phyloP scores from a whole-genome alignment of 768 basidiomycete species.

The Suillus luteus region DNA sequence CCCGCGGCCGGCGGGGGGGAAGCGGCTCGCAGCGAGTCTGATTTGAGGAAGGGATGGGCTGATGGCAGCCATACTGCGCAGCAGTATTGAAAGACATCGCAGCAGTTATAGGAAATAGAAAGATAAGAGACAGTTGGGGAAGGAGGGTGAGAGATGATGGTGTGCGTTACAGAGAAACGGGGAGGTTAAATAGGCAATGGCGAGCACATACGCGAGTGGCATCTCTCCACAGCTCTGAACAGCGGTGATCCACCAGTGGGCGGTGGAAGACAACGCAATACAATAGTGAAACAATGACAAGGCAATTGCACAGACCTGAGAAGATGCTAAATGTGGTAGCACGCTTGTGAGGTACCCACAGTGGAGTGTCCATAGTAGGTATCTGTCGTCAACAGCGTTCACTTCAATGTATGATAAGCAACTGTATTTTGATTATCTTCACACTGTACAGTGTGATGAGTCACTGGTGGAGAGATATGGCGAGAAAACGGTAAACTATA shows the following conservation, averaged over 20 bases:
- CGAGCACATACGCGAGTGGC: neutral
- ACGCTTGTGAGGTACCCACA: neutral
- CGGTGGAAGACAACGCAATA: neutral
- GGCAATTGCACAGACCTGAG: neutral
- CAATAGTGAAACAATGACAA: neutral
- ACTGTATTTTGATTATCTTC: neutral
- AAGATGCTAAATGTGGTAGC: neutral
- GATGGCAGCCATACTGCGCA: neutral
- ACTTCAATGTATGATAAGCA: neutral
- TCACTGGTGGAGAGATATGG: neutral
- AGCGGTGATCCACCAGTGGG: neutral
- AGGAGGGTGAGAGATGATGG: neutral
- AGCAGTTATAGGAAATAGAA: neutral
- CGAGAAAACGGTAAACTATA: neutral
- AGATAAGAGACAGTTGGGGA: neutral
- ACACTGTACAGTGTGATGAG: constrained; percentile 2
- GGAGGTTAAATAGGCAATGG: neutral
- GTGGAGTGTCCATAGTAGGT: neutral
- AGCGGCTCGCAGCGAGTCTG: neutral
- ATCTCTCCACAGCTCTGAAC: neutral
- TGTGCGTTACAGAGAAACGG: neutral
- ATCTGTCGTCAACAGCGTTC: no score
- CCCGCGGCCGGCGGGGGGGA: neutral
- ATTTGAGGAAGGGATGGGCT: no score
- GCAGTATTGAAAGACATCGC: neutral